These are phyloP conservation scores for Penicillium digitatum DNA, from an alignment of 2,329 filamentous ascomycete species.

Conservation along the genomic window DNA sequence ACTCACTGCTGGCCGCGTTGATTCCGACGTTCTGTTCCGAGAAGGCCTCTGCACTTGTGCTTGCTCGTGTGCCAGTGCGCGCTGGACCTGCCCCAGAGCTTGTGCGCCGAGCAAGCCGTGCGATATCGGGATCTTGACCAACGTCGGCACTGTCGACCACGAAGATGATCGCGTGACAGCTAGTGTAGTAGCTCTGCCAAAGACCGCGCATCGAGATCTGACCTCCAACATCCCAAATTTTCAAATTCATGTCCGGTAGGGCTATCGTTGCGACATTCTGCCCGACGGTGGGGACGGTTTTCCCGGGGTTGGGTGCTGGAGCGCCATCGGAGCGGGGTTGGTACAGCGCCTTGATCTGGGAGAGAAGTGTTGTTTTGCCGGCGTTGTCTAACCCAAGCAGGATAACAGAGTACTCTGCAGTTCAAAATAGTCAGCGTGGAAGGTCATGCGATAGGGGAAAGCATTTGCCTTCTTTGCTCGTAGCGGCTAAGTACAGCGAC, in stretches of 20 bases:
- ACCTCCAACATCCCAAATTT: slow-evolving; percentile 97
- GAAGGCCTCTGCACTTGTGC: slow-evolving; percentile 21
- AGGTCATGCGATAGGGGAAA: background rate
- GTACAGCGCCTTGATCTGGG: slow-evolving; percentile 90
- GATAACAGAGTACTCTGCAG: slow-evolving; percentile 87
- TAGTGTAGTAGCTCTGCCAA: slow-evolving; percentile 94
- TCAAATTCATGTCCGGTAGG: slow-evolving; percentile 91
- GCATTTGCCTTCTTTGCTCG: slow-evolving; percentile 81
- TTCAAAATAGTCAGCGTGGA: background rate
- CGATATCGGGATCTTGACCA: slow-evolving; percentile 70
- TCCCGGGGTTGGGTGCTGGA: slow-evolving; percentile 58
- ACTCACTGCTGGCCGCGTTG: slow-evolving; percentile 35
- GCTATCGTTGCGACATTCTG: slow-evolving; percentile 93
- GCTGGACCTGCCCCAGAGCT: slow-evolving; percentile 26
- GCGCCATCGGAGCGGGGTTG: slow-evolving; percentile 40
- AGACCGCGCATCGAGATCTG: slow-evolving; percentile 83
- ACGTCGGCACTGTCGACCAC: slow-evolving; percentile 95
- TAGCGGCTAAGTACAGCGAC: slow-evolving; percentile 89
- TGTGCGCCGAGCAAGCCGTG: slow-evolving; percentile 39
- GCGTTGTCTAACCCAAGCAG: slow-evolving; percentile 97
- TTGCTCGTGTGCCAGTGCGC: slow-evolving; percentile 4
- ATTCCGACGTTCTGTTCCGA: slow-evolving; percentile 36
- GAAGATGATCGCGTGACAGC: slow-evolving; percentile 95
- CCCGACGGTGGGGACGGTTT: slow-evolving; percentile 93
- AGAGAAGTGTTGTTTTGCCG: slow-evolving; percentile 96